phyloP scores from a whole-genome alignment of 345 rosid genomes.

The Gossypium mustelinum region DNA sequence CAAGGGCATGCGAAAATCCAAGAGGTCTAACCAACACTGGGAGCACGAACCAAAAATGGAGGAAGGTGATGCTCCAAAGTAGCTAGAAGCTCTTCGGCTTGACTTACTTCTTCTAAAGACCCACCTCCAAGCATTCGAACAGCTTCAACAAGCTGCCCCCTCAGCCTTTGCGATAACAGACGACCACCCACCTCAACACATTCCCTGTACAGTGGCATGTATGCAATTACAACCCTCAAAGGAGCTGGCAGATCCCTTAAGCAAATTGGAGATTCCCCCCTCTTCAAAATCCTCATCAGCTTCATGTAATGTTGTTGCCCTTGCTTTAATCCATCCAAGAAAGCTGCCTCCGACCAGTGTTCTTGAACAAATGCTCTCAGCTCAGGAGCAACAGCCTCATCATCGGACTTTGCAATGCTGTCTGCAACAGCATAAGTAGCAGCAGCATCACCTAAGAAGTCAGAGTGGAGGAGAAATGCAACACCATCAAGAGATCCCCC shows the following conservation, averaged over 20 bases:
- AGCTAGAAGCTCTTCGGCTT: constrained; percentile 52
- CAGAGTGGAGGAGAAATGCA: constrained; percentile 78
- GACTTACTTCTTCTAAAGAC: constrained; percentile 43
- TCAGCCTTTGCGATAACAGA: constrained; percentile 65
- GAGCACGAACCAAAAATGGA: constrained; percentile 51
- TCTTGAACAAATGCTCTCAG: constrained; percentile 63
- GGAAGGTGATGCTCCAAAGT: constrained; percentile 80
- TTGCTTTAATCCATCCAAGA: constrained; percentile 61
- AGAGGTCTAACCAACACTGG: constrained; percentile 14
- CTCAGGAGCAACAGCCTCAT: constrained; percentile 71
- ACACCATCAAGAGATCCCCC: constrained; percentile 90
- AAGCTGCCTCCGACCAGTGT: constrained; percentile 93
- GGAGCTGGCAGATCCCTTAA: constrained; percentile 73
- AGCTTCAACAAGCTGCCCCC: constrained; percentile 85
- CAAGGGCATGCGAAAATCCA: constrained; percentile 22
- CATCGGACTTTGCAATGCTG: constrained; percentile 81
- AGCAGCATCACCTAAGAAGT: constrained; percentile 76
- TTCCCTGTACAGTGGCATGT: constrained; percentile 81
- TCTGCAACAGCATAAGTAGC: constrained; percentile 86
- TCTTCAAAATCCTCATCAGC: constrained; percentile 57
- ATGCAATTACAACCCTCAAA: constrained; percentile 70
- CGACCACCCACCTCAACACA: constrained; percentile 53
- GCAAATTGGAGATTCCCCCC: constrained; percentile 69
- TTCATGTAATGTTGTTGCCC: constrained; percentile 67
- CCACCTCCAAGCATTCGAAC: constrained; percentile 66